Percentiles rank a stretch among this genome's conserved stretches.
Conservation (phyloP, 257 asterid species). For the Prunella vulgaris region DNA sequence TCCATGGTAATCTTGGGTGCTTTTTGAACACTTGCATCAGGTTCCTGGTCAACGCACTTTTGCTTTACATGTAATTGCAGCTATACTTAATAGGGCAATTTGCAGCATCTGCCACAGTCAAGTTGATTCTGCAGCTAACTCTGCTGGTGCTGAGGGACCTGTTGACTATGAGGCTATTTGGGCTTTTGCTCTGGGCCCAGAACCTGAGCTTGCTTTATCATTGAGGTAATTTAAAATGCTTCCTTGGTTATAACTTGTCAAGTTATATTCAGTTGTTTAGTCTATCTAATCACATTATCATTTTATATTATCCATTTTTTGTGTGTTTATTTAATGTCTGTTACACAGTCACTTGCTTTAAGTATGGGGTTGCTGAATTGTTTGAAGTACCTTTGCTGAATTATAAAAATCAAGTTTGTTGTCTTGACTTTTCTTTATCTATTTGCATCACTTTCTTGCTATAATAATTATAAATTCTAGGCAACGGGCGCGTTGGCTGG, state of each 20-base stretch:
- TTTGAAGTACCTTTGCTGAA: not conserved
- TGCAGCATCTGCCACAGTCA: conserved; percentile 35
- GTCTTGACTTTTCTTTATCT: not conserved
- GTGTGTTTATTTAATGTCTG: not conserved
- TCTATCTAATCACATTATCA: not conserved
- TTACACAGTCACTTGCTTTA: not conserved
- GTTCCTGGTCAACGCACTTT: conserved; percentile 86
- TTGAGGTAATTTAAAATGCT: conserved; percentile 46
- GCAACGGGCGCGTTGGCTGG: not conserved
- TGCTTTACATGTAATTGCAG: conserved; percentile 76
- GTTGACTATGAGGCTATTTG: conserved; percentile 95
- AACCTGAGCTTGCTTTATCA: conserved; percentile 90
- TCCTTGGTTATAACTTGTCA: not conserved
- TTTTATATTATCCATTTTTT: not conserved
- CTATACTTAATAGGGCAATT: conserved; percentile 61
- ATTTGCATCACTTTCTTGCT: not conserved
- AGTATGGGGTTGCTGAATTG: not conserved
- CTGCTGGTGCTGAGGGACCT: conserved; percentile 27
- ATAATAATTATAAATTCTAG: not conserved
- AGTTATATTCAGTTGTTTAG: conserved; percentile 8
- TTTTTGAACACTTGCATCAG: conserved; percentile 38
- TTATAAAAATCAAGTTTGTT: conserved; percentile 3
- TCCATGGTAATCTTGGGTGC: conserved; percentile 23
- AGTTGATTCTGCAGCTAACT: conserved; percentile 34
- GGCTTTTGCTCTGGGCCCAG: conserved; percentile 98